Evolutionary conservation across 1,284 basidiomycete species (phyloP).

Genomic region (Acaromyces ingoldii): DNA sequence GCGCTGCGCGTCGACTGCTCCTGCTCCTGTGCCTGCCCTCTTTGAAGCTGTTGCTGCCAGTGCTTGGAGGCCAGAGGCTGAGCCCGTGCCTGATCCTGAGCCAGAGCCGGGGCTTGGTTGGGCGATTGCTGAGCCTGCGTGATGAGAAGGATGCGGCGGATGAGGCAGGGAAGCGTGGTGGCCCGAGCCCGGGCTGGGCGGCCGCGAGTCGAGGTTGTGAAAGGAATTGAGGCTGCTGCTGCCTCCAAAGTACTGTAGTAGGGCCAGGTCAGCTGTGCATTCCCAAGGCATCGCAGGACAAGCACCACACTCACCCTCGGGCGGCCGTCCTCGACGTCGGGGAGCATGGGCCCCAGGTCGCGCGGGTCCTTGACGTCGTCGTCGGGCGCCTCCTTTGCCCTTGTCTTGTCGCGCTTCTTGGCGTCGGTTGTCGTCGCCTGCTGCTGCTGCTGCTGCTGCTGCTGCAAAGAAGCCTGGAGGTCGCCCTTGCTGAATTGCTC

Average conservation of each 20-base stretch:
- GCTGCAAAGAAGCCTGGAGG: slow-evolving; percentile 30
- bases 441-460: slow-evolving; percentile 17
- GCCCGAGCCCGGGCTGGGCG: slow-evolving; percentile 21
- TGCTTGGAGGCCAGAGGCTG: too few species aligned
- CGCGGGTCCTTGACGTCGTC: not conserved
- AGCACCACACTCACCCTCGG: slow-evolving; percentile 9
- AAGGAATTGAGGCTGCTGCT: slow-evolving; percentile 32
- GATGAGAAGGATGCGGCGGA: too few species aligned
- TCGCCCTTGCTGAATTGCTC: slow-evolving; percentile 32
- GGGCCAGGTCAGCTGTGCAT: not conserved
- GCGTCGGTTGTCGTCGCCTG: slow-evolving; percentile 3
- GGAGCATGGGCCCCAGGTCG: slow-evolving; percentile 15
- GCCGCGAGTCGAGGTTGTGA: slow-evolving; percentile 24
- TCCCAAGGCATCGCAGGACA: not conserved
- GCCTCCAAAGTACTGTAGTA: slow-evolving; percentile 28
- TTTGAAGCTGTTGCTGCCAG: too few species aligned
- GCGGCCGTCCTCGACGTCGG: slow-evolving; percentile 39
- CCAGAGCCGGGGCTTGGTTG: too few species aligned
- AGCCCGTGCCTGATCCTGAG: too few species aligned
- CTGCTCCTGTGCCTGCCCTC: too few species aligned
- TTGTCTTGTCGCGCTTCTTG: not conserved
- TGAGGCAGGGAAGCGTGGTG: too few species aligned
- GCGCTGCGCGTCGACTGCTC: slow-evolving; percentile 7
- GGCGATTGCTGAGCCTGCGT: too few species aligned
- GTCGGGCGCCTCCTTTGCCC: not conserved